These are phyloP conservation scores for Nicotiana tomentosiformis DNA, from an alignment of 257 asterid genomes.

Conservation along the genomic window DNA sequence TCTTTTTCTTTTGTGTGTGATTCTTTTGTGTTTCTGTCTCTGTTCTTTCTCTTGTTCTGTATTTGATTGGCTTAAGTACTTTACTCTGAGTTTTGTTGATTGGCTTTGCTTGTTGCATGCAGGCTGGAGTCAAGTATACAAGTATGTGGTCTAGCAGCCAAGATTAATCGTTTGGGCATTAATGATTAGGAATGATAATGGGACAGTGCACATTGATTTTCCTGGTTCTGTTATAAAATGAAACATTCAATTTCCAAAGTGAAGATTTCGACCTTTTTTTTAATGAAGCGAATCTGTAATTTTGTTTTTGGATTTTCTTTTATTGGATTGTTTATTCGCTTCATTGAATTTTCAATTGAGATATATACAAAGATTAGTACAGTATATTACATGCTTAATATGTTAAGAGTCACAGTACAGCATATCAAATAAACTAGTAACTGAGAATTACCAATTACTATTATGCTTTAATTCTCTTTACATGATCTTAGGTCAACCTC, in stretches of 20 bases:
- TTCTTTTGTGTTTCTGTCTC: too few relatives aligned
- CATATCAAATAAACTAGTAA: background rate
- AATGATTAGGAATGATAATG: background rate
- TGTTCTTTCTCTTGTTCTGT: background rate
- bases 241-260: background rate
- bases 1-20: background rate
- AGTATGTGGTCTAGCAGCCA: too few relatives aligned
- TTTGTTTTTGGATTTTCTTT: background rate
- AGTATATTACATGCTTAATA: background rate
- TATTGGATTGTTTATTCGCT: background rate
- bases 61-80: conserved; percentile 27
- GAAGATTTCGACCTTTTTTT: background rate
- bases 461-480: too few relatives aligned
- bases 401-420: background rate
- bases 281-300: background rate
- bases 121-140: conserved; percentile 54
- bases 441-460: too few relatives aligned
- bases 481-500: too few relatives aligned
- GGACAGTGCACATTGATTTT: background rate
- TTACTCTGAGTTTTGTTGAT: conserved; percentile 30
- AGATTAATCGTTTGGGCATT: background rate
- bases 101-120: conserved; percentile 58
- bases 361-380: background rate
- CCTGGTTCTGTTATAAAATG: background rate
- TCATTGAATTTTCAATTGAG: too few relatives aligned